Evolutionary conservation across 495 filamentous ascomycete genomes (phyloP), one percentile per base, ranked within the genome.

Genomic region (Margaritispora aquatica): DNA sequence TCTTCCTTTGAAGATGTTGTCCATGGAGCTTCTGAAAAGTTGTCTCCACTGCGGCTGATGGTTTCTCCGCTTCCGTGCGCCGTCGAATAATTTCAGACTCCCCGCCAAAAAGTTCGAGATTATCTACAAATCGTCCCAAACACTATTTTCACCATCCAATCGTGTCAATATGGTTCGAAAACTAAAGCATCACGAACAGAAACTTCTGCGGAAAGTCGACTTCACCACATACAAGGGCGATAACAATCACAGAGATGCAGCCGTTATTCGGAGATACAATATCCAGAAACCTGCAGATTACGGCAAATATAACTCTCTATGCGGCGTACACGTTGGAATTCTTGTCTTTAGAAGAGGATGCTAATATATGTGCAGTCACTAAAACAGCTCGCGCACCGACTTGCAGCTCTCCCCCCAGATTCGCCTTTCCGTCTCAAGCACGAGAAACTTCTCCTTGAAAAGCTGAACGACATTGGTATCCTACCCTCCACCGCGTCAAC

Each of bases 161-260:
- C n/a, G 38, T 44, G 31, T n/a, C 51, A 60, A 52, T 52, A 95
- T 95, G 90, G 88, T 94, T 65, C 87, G 93, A 60, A 87, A 93
- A 73, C 83, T 97, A 68, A 96, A 96, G 75, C 82, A 93, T 67
- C 91, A 96, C 75, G 93, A 96, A 81, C 80, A 88, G 60, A 76
- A 76, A 59, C 66, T 80, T 61, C 86, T 97, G 69, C 83, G 85
- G 58, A 98, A 97, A 76, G 91, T 95, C 72, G 91, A 98, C 73
- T 94, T 98, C 75, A 84, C 90, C 64, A 92, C 86, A 69, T 97
- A 93, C 79, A 90, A 91, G 74, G 85, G 85, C 67, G 93, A 98
- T 75, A 79, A 85, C 68, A 75, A 80, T 62, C 95, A 98, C 78
- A 84, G 92, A 71, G 87, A 87, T 69, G 81, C 90, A 62, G 77